Evolutionary conservation across 1,139 yeast species (phyloP).

Genomic region (Groenewaldozyma sp.): DNA sequence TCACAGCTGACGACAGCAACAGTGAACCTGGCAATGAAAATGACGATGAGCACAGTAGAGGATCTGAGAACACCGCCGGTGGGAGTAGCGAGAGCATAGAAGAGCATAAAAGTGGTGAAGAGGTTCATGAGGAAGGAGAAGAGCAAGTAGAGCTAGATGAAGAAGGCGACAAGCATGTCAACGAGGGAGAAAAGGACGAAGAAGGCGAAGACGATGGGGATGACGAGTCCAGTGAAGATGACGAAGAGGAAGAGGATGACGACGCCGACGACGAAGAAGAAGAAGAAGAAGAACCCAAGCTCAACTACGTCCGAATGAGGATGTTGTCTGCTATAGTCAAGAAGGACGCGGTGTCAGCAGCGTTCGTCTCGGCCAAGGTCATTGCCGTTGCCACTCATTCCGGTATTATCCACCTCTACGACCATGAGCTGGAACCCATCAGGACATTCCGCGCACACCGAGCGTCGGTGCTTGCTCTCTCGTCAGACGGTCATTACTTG

Average conservation of each 20-base stretch:
- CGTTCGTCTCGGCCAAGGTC: constrained; percentile 47
- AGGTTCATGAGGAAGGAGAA: constrained; percentile 7
- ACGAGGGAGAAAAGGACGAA: constrained; percentile 9
- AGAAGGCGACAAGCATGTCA: constrained; percentile 1
- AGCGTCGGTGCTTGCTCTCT: constrained; percentile 63
- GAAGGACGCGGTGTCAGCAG: constrained; percentile 70
- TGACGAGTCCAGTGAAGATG: constrained; percentile 16
- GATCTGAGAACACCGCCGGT: too few relatives aligned
- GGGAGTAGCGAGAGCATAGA: too few relatives aligned
- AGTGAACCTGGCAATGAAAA: too few relatives aligned
- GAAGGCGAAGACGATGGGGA: constrained; percentile 13
- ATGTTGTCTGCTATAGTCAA: constrained; percentile 61
- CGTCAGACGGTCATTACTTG: constrained; percentile 63
- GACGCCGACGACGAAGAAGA: constrained; percentile 32
- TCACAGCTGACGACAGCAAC: too few relatives aligned
- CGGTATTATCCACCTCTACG: constrained; percentile 65
- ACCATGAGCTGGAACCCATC: constrained; percentile 47
- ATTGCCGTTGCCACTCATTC: constrained; percentile 85
- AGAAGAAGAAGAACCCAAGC: constrained; percentile 60
- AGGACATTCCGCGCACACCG: constrained; percentile 77
- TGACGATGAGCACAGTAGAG: too few relatives aligned
- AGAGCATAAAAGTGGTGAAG: constrained; percentile 7
- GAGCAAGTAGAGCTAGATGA: constrained; percentile 9
- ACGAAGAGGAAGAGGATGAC: constrained; percentile 23
- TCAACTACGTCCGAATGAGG: constrained; percentile 62